Evolutionary conservation across 306 rosid species (phyloP).

Genomic region (Dalbergia cochinchinensis): DNA sequence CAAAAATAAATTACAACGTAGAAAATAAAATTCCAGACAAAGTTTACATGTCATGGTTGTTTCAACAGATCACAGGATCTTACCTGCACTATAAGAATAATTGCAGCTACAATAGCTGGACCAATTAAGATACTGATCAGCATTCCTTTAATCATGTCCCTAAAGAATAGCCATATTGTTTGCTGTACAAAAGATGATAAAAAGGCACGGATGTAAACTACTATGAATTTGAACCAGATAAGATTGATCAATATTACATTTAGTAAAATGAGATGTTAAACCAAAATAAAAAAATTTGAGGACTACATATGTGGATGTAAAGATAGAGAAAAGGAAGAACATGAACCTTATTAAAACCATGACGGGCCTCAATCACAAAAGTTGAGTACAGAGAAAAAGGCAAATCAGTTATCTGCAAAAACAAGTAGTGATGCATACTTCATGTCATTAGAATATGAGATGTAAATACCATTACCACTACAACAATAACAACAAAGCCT

Average conservation of each 20-base stretch:
- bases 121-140: conserved; percentile 72
- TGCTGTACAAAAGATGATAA: conserved; percentile 68
- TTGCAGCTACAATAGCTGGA: conserved; percentile 93
- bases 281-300: conserved; percentile 33
- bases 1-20: conserved; percentile 18
- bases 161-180: conserved; percentile 90
- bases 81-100: conserved; percentile 91
- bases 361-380: conserved; percentile 95
- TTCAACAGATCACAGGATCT: conserved; percentile 21
- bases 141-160: conserved; percentile 90
- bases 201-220: conserved; percentile 40
- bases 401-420: conserved; percentile 87
- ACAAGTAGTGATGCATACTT: conserved; percentile 42
- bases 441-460: conserved; percentile 33
- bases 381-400: conserved; percentile 96
- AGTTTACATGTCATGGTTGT: conserved; percentile 29
- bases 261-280: conserved; percentile 40
- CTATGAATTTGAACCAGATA: conserved; percentile 22
- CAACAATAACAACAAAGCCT: neutral
- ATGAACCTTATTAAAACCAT: conserved; percentile 91
- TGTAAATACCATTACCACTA: neutral
- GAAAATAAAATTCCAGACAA: conserved; percentile 25
- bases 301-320: conserved; percentile 26
- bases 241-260: neutral
- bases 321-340: conserved; percentile 26